Percentiles rank a stretch among this genome's conserved stretches.
These are phyloP conservation scores for Backusella macrospora DNA, from an alignment of 192 early-diverging fungal genomes.

Conservation along the genomic window DNA sequence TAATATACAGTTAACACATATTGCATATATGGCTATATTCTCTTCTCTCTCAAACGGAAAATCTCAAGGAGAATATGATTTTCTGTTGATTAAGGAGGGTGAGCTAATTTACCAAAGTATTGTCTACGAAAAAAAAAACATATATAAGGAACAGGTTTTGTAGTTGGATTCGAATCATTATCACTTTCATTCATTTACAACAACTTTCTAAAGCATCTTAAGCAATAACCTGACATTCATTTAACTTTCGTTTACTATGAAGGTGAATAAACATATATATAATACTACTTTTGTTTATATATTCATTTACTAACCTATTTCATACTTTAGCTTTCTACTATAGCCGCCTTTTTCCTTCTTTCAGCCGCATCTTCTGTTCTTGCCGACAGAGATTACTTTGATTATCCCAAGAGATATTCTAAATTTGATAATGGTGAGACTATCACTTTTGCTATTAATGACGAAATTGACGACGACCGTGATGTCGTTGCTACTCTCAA, in stretches of 20 bases:
- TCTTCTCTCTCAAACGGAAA: not conserved
- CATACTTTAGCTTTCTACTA: conserved; percentile 6
- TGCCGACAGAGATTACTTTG: conserved; percentile 8
- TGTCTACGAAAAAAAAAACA: conserved; percentile 3
- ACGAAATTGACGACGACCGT: not conserved
- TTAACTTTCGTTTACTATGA: conserved; percentile 17
- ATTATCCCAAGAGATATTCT: not conserved
- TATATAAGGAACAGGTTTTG: conserved; percentile 4
- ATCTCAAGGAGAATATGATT: not conserved
- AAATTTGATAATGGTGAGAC: not conserved
- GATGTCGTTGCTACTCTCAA: not conserved
- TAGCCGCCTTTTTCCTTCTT: conserved; percentile 17
- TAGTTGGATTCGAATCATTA: conserved; percentile 4
- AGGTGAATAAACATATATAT: not conserved
- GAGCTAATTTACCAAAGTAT: not conserved
- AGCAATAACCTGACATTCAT: conserved; percentile 14
- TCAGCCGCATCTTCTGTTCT: not conserved
- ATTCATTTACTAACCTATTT: not conserved
- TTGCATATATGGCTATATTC: conserved; percentile 14
- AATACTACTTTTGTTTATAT: not conserved
- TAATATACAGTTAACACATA: not conserved
- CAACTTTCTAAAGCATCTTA: not conserved
- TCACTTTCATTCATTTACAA: conserved; percentile 13
- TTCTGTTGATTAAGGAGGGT: not conserved
- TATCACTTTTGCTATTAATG: conserved; percentile 1